These are phyloP conservation scores for Neurospora sublineolata DNA, from an alignment of 495 filamentous ascomycete species.

Conservation along the genomic window DNA sequence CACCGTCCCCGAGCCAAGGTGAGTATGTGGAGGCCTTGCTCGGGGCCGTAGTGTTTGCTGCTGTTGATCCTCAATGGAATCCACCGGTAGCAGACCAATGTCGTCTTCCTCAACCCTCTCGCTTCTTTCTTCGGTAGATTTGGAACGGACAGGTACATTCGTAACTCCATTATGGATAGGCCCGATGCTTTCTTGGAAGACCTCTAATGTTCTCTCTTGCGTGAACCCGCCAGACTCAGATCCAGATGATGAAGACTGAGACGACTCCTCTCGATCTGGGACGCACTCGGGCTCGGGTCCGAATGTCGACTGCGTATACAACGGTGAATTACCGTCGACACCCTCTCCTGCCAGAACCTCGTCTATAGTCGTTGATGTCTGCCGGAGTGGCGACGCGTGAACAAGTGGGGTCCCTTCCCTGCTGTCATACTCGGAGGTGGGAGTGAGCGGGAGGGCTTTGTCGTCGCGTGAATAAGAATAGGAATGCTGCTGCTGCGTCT, in stretches of 20 bases:
- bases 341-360: background rate
- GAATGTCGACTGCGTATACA: background rate
- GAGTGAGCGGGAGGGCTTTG: constrained; percentile 27
- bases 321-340: background rate
- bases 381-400: background rate
- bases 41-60: background rate
- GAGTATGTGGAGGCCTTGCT: background rate
- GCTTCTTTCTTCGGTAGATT: background rate
- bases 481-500: constrained; percentile 3
- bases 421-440: constrained; percentile 22
- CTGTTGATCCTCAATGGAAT: background rate
- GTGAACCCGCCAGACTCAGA: background rate
- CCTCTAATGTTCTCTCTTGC: background rate
- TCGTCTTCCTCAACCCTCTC: background rate
- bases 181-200: background rate
- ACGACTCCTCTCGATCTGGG: background rate
- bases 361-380: background rate
- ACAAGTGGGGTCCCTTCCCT: constrained; percentile 10
- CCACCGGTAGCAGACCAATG: background rate
- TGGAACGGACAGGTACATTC: background rate
- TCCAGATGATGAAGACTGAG: background rate
- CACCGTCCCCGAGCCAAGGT: constrained; percentile 16
- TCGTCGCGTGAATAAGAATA: constrained; percentile 2
- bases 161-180: background rate
- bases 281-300: background rate